Conservation (phyloP, 2,329 filamentous ascomycete species). For the Penicillium polonicum region DNA sequence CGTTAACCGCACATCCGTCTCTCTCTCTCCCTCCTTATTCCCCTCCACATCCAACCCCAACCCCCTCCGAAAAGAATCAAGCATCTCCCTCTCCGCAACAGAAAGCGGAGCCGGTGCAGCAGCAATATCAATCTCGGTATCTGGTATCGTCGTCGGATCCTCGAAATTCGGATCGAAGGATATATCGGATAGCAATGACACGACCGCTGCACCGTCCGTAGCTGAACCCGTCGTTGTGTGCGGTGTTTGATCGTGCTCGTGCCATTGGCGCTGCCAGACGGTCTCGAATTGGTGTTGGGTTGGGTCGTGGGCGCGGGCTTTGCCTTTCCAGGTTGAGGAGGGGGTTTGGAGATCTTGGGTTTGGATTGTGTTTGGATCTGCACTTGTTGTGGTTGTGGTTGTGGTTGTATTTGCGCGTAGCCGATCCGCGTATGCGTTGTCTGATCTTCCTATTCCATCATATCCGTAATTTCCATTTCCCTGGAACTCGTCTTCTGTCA, state of each 20-base stretch:
- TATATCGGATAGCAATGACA: conserved; percentile 38
- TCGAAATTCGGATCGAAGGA: conserved; percentile 30
- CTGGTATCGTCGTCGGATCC: neutral
- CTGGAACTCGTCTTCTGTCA: conserved; percentile 25
- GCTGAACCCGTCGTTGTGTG: conserved; percentile 6
- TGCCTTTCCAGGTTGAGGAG: conserved; percentile 22
- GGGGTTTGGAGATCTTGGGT: conserved; percentile 13
- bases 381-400: neutral
- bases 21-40: too few relatives aligned
- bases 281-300: conserved; percentile 19
- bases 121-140: conserved; percentile 20
- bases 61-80: conserved; percentile 33
- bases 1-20: conserved; percentile 19
- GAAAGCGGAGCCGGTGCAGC: conserved; percentile 24
- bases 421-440: neutral
- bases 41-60: neutral
- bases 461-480: neutral
- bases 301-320: conserved; percentile 17
- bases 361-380: neutral
- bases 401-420: neutral
- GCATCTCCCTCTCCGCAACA: conserved; percentile 27
- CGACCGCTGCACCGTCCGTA: conserved; percentile 45
- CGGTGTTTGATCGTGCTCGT: too few relatives aligned
- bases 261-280: conserved; percentile 21
- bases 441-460: neutral